Conservation (phyloP, 768 basidiomycete genomes). For the Agrocybe praecox region DNA sequence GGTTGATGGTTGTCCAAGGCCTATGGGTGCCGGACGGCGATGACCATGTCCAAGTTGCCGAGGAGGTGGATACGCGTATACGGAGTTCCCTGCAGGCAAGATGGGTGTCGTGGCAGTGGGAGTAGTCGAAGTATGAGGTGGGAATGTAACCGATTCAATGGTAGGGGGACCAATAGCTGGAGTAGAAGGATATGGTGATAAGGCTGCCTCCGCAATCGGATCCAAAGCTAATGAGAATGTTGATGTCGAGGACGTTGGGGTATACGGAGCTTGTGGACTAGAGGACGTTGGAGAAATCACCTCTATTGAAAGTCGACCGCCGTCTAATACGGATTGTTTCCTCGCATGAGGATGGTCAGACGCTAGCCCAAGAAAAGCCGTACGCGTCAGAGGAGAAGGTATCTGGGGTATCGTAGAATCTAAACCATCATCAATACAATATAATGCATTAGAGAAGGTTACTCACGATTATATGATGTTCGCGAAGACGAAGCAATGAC, state of each 20-base stretch:
- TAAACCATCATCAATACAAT: constrained; percentile 11
- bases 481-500: constrained; percentile 30
- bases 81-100: constrained; percentile 17
- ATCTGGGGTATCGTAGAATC: constrained; percentile 36
- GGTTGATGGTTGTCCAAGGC: constrained; percentile 48
- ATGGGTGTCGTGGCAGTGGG: constrained; percentile 14
- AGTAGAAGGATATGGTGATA: constrained; percentile 28
- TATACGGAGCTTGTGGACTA: constrained; percentile 29
- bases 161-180: constrained; percentile 29
- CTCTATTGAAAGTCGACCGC: constrained; percentile 42
- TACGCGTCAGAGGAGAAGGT: constrained; percentile 51
- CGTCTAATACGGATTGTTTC: constrained; percentile 69
- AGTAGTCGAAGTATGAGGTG: constrained; percentile 28
- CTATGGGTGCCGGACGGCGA: constrained; percentile 36
- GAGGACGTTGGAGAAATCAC: constrained; percentile 31
- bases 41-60: constrained; percentile 11
- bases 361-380: constrained; percentile 51
- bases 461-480: constrained; percentile 23
- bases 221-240: constrained; percentile 39
- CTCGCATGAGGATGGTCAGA: constrained; percentile 77
- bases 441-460: neutral
- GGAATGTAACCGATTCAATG: constrained; percentile 31
- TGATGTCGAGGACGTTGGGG: constrained; percentile 45
- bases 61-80: constrained; percentile 38
- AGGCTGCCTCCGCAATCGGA: constrained; percentile 34